Evolutionary conservation across 352 stramenopile genomes (phyloP), one percentile per base, ranked within the genome.

Genomic region (Hyaloperonospora arabidopsidis): DNA sequence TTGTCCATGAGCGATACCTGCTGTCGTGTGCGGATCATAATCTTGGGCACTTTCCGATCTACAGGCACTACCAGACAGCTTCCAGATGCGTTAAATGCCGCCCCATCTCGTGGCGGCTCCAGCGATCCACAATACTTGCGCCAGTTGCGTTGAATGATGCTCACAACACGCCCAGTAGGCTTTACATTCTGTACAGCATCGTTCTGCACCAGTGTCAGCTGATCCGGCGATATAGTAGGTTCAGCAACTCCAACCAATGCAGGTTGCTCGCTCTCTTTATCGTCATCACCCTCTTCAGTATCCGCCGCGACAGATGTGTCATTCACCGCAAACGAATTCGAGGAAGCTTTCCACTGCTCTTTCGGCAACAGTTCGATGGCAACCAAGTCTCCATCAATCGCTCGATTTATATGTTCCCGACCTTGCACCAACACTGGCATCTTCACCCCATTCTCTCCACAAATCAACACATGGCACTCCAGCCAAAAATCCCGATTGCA

Each of bases 301-400:
- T 69, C 67, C 1, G 84, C 64, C 2, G 72, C 67, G 15, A 57
- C 63, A n/a, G 57, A 49, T 10, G 68, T 70, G 2, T 61, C 66
- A 48, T 80, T 79, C 2, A 68, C 65, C 14, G 70, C 75, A 39
- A 89, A 91, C 23, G 73, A 72, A 44, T 91, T 76, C 0, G 78
- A 88, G 14, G 78, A 68, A 47, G 82, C 84, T 57, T 84, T 91
- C 81, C 81, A 91, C 49, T 86, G 64, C 0, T 67, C 63, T 52
- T 97, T 81, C 4, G 87, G 72, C 43, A 98, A 68, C 43, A 98
- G 57, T 58, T 97, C 81, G 57, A 99, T 92, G 0, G 88, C 94
- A 1, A 99, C 96, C n/a, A 98, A 61, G 69, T 99, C 97, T 15
- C 96, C 97, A 67, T 99, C 96, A 49, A 99, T 88, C 5, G 95